Evolutionary conservation across 768 basidiomycete species (phyloP), one percentile per base, ranked within the genome.

Genomic region (Auriscalpium orientale): DNA sequence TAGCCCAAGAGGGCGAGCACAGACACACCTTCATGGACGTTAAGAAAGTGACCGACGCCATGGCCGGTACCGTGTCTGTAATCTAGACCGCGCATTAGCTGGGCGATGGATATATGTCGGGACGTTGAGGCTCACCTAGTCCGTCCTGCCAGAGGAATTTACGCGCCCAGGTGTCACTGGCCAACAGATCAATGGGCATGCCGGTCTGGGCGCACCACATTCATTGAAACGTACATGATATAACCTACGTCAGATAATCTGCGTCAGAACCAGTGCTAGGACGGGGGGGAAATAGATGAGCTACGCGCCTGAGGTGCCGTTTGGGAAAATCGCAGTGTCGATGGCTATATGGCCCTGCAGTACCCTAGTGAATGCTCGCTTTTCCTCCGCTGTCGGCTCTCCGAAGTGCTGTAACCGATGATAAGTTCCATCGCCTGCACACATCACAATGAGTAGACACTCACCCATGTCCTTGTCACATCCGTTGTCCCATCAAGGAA

Each of bases 401-500:
- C 92, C 93, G 66, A 98, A 98, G 67, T 98, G 94, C 85, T 91
- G 28, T 28, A 56, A 20, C 4, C 9, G 8, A 35, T 38, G 18
- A 2, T 33, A 40, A 49, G 18, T 53, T 28, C 28, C 28, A 3
- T 28, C 7, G 28, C 28, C 28, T 20, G 37, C 22, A 33, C 52
- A 50, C 33, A 13, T 50, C 52, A 12, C 10, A 51, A 35, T n/a
- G 15, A 0, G 20, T 22, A 51, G 7, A 21, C 13, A 54, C 80
- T 63, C 65, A 87, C 89, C 84, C 83, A 87, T 58, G 92, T 97
- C 45, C 95, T 77, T 1, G 94, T 95, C 15, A 89, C 89, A 66
- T 99, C 95, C 1, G 97, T 99, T 0, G 95, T 98, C 10, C 95
- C 95, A 62, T 98, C 95, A 36, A 82, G 68, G 71, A 85, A 95